A percentile compares a stretch with the other conserved stretches of the same genome.
These are phyloP conservation scores for Pyrus pyrifolia DNA, from an alignment of 306 rosid genomes.

Conservation along the genomic window DNA sequence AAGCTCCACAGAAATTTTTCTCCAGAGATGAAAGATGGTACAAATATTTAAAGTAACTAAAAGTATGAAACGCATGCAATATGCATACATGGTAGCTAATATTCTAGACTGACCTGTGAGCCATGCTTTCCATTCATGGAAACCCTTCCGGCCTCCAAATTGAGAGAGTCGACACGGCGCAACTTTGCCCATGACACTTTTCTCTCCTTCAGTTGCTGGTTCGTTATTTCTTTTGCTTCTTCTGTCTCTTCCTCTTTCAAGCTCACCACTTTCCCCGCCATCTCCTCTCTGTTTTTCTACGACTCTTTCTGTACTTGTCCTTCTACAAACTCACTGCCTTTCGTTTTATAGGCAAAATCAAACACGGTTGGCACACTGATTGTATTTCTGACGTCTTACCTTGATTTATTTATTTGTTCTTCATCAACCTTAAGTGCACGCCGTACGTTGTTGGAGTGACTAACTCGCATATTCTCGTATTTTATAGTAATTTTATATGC, in stretches of 20 bases:
- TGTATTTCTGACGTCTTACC: not conserved
- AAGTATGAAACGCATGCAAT: too few relatives aligned
- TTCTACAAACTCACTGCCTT: not conserved
- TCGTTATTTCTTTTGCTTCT: not conserved
- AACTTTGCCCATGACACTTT: slow-evolving; percentile 64
- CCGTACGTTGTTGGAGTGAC: not conserved
- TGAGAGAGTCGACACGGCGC: slow-evolving; percentile 68
- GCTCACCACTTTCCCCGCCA: not conserved
- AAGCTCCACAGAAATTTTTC: too few relatives aligned
- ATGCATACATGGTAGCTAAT: not conserved
- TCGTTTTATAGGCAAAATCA: not conserved
- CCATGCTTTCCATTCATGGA: slow-evolving; percentile 10
- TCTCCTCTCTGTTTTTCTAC: not conserved
- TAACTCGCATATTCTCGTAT: too few relatives aligned
- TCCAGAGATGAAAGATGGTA: too few relatives aligned
- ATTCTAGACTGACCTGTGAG: slow-evolving; percentile 21
- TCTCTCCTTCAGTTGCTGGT: slow-evolving; percentile 16
- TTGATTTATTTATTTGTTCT: not conserved
- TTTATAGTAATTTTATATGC: not conserved
- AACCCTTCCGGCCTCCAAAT: slow-evolving; percentile 78
- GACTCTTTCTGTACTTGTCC: not conserved
- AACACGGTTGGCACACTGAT: not conserved
- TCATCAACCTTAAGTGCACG: not conserved
- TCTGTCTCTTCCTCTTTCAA: not conserved
- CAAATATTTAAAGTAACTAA: too few relatives aligned